A percentile compares a stretch with the other conserved stretches of the same genome.
phyloP scores from a whole-genome alignment of 805 yeast species.

The Candida maris region DNA sequence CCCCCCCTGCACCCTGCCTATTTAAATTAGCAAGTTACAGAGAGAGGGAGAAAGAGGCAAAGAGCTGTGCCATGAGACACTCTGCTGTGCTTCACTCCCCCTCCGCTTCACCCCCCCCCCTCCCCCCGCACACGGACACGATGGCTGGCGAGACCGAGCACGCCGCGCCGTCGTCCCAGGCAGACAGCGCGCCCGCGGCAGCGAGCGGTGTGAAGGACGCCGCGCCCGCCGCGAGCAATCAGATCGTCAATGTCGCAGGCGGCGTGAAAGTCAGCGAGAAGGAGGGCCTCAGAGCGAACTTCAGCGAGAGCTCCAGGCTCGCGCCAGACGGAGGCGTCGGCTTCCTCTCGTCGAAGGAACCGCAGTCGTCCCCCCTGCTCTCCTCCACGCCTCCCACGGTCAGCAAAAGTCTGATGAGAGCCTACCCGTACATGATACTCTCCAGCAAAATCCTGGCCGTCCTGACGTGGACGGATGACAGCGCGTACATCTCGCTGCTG shows the following conservation, averaged over 20 bases:
- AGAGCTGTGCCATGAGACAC: too few species aligned
- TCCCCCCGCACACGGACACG: too few species aligned
- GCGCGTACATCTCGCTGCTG: conserved; percentile 69
- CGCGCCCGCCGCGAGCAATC: too few species aligned
- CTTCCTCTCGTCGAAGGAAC: conserved; percentile 15
- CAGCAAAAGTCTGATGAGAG: conserved; percentile 72
- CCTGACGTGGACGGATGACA: conserved; percentile 89
- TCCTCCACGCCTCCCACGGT: conserved; percentile 90
- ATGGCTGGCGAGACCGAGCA: too few species aligned
- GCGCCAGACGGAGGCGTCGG: conserved; percentile 1
- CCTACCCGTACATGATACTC: conserved; percentile 81
- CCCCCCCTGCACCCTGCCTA: too few species aligned
- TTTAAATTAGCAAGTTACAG: too few species aligned
- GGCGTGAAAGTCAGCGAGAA: conserved; percentile 29
- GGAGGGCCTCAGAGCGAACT: conserved; percentile 36
- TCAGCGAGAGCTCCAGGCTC: conserved; percentile 34
- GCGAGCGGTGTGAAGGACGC: too few species aligned
- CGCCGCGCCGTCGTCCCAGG: too few species aligned
- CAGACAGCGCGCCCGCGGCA: too few species aligned
- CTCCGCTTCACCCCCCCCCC: too few species aligned
- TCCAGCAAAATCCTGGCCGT: conserved; percentile 67
- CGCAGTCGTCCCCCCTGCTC: conserved; percentile 74
- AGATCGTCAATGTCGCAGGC: conserved; percentile 21
- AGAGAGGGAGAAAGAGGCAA: too few species aligned
- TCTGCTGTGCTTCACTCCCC: too few species aligned